A percentile compares a stretch with the other conserved stretches of the same genome.
phyloP scores from a whole-genome alignment of 2,329 filamentous ascomycete genomes.

The Chaetomiaceae sp. region DNA sequence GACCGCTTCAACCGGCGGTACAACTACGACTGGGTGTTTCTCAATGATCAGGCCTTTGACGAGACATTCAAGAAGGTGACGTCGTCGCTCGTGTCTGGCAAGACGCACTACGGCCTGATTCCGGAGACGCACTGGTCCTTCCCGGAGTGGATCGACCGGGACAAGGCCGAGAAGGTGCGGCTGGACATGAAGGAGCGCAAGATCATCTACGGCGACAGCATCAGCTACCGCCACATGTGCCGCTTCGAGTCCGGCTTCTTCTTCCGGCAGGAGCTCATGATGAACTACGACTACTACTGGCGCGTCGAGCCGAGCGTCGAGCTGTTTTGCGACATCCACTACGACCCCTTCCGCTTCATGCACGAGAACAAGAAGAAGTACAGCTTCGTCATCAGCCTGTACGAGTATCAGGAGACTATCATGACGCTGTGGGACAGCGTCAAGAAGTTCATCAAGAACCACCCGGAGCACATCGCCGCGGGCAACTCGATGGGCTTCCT shows the following conservation, averaged over 20 bases:
- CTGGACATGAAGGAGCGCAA: conserved; percentile 91
- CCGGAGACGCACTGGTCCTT: conserved; percentile 94
- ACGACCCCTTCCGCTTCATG: conserved; percentile 97
- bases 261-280: conserved; percentile 89
- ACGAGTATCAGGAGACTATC: conserved; percentile 95
- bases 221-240: conserved; percentile 99
- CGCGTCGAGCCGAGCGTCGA: conserved; percentile 95
- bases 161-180: conserved; percentile 82
- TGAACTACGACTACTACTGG: conserved; percentile 99
- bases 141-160: conserved; percentile 90
- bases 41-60: conserved; percentile 94
- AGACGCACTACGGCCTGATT: conserved; percentile 84
- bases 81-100: conserved; percentile 81
- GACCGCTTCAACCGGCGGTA: conserved; percentile 96
- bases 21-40: conserved; percentile 98
- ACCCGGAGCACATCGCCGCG: conserved; percentile 79
- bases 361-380: conserved; percentile 96
- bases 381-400: conserved; percentile 90
- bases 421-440: conserved; percentile 91
- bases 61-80: conserved; percentile 92
- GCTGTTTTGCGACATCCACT: conserved; percentile 91
- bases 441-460: conserved; percentile 86
- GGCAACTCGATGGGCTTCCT: conserved; percentile 87
- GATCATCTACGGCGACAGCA: conserved; percentile 96
- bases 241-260: conserved; percentile 99